Base-by-base conservation (phyloP, 768 basidiomycete genomes). In the Naganishia onofrii region DNA sequence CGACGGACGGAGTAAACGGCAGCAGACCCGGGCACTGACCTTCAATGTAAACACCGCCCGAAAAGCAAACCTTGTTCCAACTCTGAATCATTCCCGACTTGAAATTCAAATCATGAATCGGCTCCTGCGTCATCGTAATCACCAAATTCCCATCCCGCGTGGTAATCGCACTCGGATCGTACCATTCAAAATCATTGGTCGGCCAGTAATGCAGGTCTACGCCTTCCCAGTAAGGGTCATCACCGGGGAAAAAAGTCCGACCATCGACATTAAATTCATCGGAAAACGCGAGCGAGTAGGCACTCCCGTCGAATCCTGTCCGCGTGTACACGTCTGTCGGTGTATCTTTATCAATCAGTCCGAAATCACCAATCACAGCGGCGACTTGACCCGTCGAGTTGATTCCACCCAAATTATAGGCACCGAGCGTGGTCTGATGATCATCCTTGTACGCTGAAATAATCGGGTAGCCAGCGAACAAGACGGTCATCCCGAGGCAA, bases 401-500 rank as follows among this genome's bases (percentile, higher is more conserved):
- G 74, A 91, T 88, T 3, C 90, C 90, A 23, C 93, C 94, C n/a
- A 94, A 84, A 78, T 94, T 94, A 81, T 87, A 93, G 12, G 90
- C 90, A 75, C 81, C 82, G 29, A 75, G 69, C 21, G 73, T 79
- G 12, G 34, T 71, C 0, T 70, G 68, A 2, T 31, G 12, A 17
- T 80, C 76, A 3, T 68, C 53, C 3, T 72, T 72, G 76, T 85
- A 85, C 72, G 85, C 86, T 63, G 84, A 82, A 70, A 92, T 86
- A 77, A 96, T 87, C 15, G 95, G 95, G 76, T 91, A 96, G 36
- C 90, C 93, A 23, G 88, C 89, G 75, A 96, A 97, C 19, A 97
- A 85, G 21, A 85, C 86, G 72, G 96, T 80, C 57, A 96, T 83
- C 34, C 87, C 88, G 8, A 84, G 73, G 38, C 89, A 81, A 70